phyloP scores from a whole-genome alignment of 805 yeast genomes.

The Yarrowia sp. region DNA sequence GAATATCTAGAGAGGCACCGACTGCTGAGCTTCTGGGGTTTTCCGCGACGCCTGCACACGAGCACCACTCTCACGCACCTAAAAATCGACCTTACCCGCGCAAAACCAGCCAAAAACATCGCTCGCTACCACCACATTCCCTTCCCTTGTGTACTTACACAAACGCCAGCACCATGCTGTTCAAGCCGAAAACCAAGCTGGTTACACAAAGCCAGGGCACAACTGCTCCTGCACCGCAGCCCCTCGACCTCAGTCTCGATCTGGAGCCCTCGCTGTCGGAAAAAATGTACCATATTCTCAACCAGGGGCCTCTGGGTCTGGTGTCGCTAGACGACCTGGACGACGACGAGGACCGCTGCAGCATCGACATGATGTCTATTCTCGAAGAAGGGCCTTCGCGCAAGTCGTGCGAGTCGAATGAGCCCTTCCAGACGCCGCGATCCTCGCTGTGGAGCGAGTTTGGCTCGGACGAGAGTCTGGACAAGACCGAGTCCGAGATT shows the following conservation, averaged over 20 bases:
- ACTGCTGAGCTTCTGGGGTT: no score
- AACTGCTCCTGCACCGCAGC: neutral
- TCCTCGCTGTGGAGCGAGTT: neutral
- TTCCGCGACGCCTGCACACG: no score
- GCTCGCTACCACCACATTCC: neutral
- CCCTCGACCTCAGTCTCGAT: neutral
- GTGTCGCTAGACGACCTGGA: neutral
- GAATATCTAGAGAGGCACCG: no score
- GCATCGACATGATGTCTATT: conserved; percentile 8
- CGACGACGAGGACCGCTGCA: neutral
- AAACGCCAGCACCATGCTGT: no score
- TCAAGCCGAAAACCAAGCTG: neutral
- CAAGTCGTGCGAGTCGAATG: neutral
- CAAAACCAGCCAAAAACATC: neutral
- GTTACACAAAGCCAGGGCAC: neutral
- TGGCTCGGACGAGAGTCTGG: no score
- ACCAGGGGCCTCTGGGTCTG: conserved; percentile 5
- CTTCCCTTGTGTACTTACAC: no score
- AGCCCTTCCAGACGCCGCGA: neutral
- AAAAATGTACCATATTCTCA: conserved; percentile 6
- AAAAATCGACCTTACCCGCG: no score
- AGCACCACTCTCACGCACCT: no score
- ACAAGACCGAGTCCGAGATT: no score
- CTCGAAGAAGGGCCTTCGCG: neutral
- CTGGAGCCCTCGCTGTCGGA: conserved; percentile 12